Percentiles rank a stretch among this genome's conserved stretches.
Conservation (phyloP, 305 asterid genomes). For the Fraxinus xanthoxyloides region DNA sequence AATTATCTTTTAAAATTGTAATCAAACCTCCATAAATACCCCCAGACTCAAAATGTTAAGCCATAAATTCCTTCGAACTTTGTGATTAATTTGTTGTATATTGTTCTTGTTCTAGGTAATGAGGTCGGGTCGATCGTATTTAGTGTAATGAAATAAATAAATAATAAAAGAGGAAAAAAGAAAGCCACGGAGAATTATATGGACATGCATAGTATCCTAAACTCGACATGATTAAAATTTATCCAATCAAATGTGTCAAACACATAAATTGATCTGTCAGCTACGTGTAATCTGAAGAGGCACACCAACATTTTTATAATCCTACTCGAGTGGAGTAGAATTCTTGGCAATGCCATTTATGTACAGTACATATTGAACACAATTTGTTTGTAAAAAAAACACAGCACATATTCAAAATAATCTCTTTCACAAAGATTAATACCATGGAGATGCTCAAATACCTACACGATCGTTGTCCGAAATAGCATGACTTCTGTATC, state of each 20-base stretch:
- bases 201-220: not conserved
- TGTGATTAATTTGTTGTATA: not conserved
- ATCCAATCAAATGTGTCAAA: not conserved
- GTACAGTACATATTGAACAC: not conserved
- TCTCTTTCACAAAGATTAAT: not conserved
- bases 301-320: not conserved
- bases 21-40: not conserved
- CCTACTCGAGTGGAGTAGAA: not conserved
- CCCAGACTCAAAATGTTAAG: not conserved
- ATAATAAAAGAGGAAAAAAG: not conserved
- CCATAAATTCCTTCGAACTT: not conserved
- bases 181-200: not conserved
- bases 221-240: not conserved
- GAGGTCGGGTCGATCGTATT: not conserved
- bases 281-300: not conserved
- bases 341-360: not conserved
- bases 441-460: not conserved
- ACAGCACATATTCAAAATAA: not conserved
- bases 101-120: not conserved
- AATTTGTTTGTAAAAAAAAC: not conserved
- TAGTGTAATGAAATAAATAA: not conserved
- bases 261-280: not conserved
- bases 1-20: not conserved
- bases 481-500: not conserved
- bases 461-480: not conserved